Base-by-base conservation (phyloP, 495 filamentous ascomycete genomes). In the Penicillium canescens region DNA sequence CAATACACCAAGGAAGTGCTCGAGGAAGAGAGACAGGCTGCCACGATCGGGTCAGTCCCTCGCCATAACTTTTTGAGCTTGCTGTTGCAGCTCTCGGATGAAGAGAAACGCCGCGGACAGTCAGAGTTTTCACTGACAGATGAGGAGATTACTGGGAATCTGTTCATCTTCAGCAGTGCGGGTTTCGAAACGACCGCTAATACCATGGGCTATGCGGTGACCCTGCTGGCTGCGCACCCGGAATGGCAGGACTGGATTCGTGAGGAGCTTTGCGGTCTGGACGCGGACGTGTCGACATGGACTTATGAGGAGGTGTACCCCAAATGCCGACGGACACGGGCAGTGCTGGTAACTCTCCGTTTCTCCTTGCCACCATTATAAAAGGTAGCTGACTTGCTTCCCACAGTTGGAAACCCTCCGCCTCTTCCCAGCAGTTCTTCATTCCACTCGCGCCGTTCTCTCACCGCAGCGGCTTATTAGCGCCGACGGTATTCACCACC, bases 161-260 rank as follows among this genome's bases (percentile, higher is more conserved):
- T 84, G 18, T 85, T 81, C 45, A 65, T 78, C 4, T 80, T 83
- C 54, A 82, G 69, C 26, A 69, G 76, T 24, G 82, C 82, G 3
- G 82, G 82, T 0, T 78, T 79, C 52, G 80, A 85, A 48, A 82
- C 80, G 0, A 82, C 79, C 0, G 75, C 80, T 0, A 79, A 77
- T 39, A 79, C 71, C 1, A 63, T 83, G 26, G 71, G 75, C 0
- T 80, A 76, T 55, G 71, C 80, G 2, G 45, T 82, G 2, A 65
- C 69, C 18, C 66, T 82, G 21, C 61, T 84, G 1, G 76, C 82
- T 0, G 62, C 67, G 1, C 64, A 79, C 54, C 76, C 78, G 0
- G 46, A 74, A 14, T 78, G 68, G 55, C 80, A 84, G 56, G 61
- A 67, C 0, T 79, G 77, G 78, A 41, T 82, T 16, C 43, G 55